These are phyloP conservation scores for Clavispora vitiphila DNA, from an alignment of 805 yeast species.

Conservation along the genomic window DNA sequence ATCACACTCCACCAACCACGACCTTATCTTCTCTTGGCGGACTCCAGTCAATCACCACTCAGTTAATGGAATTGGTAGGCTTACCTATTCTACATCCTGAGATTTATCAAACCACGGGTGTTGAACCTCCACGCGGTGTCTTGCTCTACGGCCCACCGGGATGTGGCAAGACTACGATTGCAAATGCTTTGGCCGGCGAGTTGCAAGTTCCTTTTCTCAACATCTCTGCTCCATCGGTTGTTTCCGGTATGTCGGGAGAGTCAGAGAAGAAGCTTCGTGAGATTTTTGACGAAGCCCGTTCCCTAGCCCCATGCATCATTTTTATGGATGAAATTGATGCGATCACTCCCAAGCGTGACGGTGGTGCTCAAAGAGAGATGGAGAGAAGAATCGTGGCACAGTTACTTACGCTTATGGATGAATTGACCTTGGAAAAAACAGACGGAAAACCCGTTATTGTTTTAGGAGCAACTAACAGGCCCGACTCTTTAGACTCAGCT, in stretches of 20 bases:
- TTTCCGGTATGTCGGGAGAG: constrained; percentile 99
- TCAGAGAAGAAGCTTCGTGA: constrained; percentile 92
- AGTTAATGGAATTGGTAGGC: constrained; percentile 85
- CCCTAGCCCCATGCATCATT: constrained; percentile 85
- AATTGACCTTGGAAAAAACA: constrained; percentile 79
- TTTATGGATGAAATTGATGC: constrained; percentile 98
- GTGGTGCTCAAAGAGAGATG: constrained; percentile 94
- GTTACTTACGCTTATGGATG: constrained; percentile 90
- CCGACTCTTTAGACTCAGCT: constrained; percentile 92
- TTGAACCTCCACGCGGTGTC: constrained; percentile 93
- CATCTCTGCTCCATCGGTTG: constrained; percentile 91
- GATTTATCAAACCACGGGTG: constrained; percentile 79
- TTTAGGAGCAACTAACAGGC: constrained; percentile 95
- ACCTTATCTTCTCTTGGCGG: constrained; percentile 82
- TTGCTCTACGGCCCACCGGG: constrained; percentile 98
- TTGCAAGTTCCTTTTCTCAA: constrained; percentile 88
- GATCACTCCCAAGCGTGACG: constrained; percentile 95
- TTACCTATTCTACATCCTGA: constrained; percentile 93
- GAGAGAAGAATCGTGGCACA: constrained; percentile 96
- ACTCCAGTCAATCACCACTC: constrained; percentile 75
- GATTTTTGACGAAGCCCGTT: constrained; percentile 85
- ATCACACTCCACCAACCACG: constrained; percentile 65
- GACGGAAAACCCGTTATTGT: constrained; percentile 90
- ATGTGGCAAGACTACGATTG: constrained; percentile 95
- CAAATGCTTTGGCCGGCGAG: constrained; percentile 94